Base-by-base conservation (phyloP, 371 early-diverging fungal genomes). In the Lichtheimia ornata region DNA sequence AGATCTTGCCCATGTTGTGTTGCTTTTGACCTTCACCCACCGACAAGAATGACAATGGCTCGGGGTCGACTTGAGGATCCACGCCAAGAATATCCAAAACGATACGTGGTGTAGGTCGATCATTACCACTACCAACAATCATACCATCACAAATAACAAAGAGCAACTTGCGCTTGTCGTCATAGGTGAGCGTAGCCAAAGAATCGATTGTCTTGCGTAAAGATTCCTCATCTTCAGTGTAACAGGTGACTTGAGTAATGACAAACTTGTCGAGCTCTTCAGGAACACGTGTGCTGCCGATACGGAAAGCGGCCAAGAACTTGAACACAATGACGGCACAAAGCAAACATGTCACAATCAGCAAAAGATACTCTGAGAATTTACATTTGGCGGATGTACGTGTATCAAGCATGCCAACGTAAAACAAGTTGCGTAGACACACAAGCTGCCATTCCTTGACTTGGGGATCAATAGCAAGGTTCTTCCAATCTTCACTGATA, bases 221-320 rank as follows among this genome's bases (percentile, higher is more conserved):
- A 17, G 97, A 96, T 18, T 94, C 96, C 61, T 93, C 92, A 51
- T 92, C 96, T 76, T 99, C 99, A 11, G 99, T 97, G 76, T 99
- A 99, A 83, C 99, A 99, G 5, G 99, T 97, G 9, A 88, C 82
- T 56, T 88, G 87, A 54, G 86, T 87, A 52, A 98, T 90, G 47
- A 94, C 93, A 73, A 98, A 99, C 59, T 92, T 90, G 76, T 93
- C 91, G 61, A 91, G 89, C 58, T 92, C 86, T 67, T 95, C 94
- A 14, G 97, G 97, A 11, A 85, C 84, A 18, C 88, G 84, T 22
- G 75, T 68, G 18, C 80, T 68, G 0, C 93, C 90, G 42, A 96
- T 80, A 69, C 93, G 96, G 67, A 97, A 71, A 2, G 97, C 97
- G 14, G 96, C 91, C 62, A 96, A 70, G 62, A 93, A 94, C 77